Evolutionary conservation across 306 rosid genomes (phyloP), one percentile per base, ranked within the genome.

Genomic region (Casuarina equisetifolia): DNA sequence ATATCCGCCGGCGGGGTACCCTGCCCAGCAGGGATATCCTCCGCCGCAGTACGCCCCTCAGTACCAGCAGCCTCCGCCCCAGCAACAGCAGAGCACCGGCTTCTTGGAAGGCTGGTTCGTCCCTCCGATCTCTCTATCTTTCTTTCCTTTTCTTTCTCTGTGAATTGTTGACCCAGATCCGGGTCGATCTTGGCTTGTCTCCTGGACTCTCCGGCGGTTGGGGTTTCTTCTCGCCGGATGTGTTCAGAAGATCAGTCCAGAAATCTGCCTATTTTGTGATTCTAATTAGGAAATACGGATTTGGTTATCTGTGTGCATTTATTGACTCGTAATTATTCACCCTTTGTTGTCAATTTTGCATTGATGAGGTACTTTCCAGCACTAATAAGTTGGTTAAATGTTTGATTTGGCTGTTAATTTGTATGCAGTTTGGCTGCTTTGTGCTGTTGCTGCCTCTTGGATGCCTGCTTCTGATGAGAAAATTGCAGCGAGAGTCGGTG

Each of bases 381-480:
- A 25, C 32, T 0, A 25, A 25, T 25, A 25, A 25, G 32, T 25
- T 25, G 32, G 32, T 25, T 25, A 25, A 25, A 25, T 46, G 51
- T 48, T 9, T 48, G 51, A 48, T 8, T 48, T 10, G 9, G 36
- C 6, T 10, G 12, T 9, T 52, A 19, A 3, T 51, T 20, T 61
- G 79, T 69, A 61, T 88, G 83, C 86, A 95, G 98, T 75, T 86
- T 95, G 96, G 98, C 98, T 88, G 98, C 95, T 78, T 82, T 95
- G 67, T 95, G 98, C 86, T 95, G 98, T 62, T 95, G 98, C 77
- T 95, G 98, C 74, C 85, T 95, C 62, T 78, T 95, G 84, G 98
- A 95, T 3, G 98, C 95, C 6, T 91, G 97, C 91, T 95, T 95
- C 83, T 95, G 85, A 88, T 73, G 74, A 57, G 71, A 59, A n/a